phyloP scores from a whole-genome alignment of 805 yeast genomes.

The Kluyveromyces nonfermentans region DNA sequence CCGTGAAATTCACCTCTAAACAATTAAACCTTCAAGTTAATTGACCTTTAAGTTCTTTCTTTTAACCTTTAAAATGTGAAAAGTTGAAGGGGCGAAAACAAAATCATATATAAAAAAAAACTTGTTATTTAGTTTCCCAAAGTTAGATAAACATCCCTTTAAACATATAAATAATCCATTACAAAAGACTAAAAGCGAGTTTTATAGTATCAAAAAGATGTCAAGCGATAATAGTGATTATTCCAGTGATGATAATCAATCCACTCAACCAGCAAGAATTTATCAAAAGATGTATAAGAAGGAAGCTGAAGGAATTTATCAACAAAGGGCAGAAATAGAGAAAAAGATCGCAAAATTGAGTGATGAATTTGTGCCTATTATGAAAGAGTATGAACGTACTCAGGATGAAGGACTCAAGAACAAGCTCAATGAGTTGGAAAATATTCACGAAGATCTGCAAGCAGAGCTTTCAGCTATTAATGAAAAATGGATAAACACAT shows the following conservation, averaged over 20 bases:
- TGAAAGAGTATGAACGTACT: neutral
- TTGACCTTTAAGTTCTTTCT: too few species aligned
- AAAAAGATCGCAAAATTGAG: neutral
- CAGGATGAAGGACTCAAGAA: neutral
- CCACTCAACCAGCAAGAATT: conserved; percentile 1
- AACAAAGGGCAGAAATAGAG: neutral
- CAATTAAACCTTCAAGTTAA: too few species aligned
- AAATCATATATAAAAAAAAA: too few species aligned
- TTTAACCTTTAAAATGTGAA: too few species aligned
- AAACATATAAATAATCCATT: neutral
- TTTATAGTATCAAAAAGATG: neutral
- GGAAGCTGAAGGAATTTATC: neutral
- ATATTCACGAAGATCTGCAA: neutral
- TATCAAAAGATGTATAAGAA: conserved; percentile 1
- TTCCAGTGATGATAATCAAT: neutral
- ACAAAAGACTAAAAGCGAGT: too few species aligned
- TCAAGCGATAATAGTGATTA: neutral
- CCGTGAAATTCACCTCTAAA: too few species aligned
- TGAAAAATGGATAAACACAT: conserved; percentile 3
- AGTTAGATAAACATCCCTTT: neutral
- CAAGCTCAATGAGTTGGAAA: neutral
- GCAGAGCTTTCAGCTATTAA: neutral
- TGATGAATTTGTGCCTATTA: neutral
- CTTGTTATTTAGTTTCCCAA: too few species aligned
- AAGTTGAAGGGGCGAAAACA: too few species aligned